phyloP scores from a whole-genome alignment of 2,329 filamentous ascomycete species.

The Catunica adiposa region DNA sequence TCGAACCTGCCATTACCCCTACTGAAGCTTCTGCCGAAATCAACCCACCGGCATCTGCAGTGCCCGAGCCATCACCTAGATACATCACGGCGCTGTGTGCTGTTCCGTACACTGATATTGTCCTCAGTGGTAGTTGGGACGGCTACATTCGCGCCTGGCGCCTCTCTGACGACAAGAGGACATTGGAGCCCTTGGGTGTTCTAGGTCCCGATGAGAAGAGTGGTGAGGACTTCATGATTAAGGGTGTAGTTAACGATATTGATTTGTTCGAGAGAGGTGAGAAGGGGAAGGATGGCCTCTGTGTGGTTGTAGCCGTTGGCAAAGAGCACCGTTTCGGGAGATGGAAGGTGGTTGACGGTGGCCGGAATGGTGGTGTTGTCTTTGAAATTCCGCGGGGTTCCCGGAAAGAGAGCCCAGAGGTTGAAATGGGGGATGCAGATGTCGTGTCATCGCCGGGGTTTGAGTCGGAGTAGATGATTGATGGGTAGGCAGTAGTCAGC shows the following conservation, averaged over 20 bases:
- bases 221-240: slow-evolving; percentile 25
- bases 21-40: slow-evolving; percentile 58
- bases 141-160: slow-evolving; percentile 75
- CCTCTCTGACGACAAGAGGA: slow-evolving; percentile 66
- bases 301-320: slow-evolving; percentile 70
- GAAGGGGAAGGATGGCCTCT: slow-evolving; percentile 57
- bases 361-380: slow-evolving; percentile 69
- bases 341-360: slow-evolving; percentile 51
- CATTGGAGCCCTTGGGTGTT: slow-evolving; percentile 54
- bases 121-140: slow-evolving; percentile 90
- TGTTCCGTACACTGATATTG: slow-evolving; percentile 76
- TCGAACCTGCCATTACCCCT: slow-evolving; percentile 54
- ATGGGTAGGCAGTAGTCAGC: background rate
- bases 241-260: slow-evolving; percentile 77
- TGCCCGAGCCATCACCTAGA: slow-evolving; percentile 52
- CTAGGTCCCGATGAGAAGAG: slow-evolving; percentile 26
- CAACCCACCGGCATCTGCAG: slow-evolving; percentile 40
- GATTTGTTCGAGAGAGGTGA: slow-evolving; percentile 74
- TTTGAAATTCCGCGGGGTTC: slow-evolving; percentile 52
- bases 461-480: background rate
- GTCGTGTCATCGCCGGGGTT: background rate
- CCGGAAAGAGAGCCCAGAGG: slow-evolving; percentile 18
- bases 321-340: slow-evolving; percentile 73
- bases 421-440: background rate
- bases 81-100: slow-evolving; percentile 82